Evolutionary conservation across 108 stramenopile genomes (phyloP), one percentile per base, ranked within the genome.

Genomic region (Epithemia pelagica): DNA sequence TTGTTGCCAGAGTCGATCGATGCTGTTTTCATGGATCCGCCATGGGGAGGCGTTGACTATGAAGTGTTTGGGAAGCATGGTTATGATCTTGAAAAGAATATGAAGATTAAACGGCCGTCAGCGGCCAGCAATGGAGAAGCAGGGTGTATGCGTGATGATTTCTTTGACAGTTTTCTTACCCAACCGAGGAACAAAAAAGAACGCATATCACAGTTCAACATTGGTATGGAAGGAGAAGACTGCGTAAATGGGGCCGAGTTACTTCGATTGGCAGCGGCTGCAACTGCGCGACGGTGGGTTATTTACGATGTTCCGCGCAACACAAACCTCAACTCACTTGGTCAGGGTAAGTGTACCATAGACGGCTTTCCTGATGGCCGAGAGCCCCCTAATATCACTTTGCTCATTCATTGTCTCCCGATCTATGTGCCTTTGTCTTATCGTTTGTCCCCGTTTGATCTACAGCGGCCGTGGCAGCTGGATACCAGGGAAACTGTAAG

Each of bases 11-110:
- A 70, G 8, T 74, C 58, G 28, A 86, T 94, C 52, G 86, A 94
- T 70, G 78, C 81, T 2, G 81, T 89, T 3, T 94, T 91, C 64
- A 88, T 94, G 81, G 89, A 90, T 74, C 92, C 92, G 18, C 92
- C 92, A 21, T 91, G 90, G 90, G 65, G 64, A 66, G 28, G 54
- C 0, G 74, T 91, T 21, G 86, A 90, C 59, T 94, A 94, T 59
- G 71, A 82, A 58, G 69, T 83, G 46, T 71, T 82, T 58, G 92
- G 92, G 0, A 94, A 88, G 68, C 79, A 90, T 67, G 89, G 89
- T 25, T 94, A 94, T 62, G 84, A 90, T 69, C 71, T 94, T 28
- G 80, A 82, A 54, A 79, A 82, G 52, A 78, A 90, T 56, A 94
- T 94, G 92, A 90, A 84, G 70, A 90, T 93, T 65, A 70, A 76